Evolutionary conservation across 345 rosid genomes (phyloP).

Genomic region (Trapa incisa): DNA sequence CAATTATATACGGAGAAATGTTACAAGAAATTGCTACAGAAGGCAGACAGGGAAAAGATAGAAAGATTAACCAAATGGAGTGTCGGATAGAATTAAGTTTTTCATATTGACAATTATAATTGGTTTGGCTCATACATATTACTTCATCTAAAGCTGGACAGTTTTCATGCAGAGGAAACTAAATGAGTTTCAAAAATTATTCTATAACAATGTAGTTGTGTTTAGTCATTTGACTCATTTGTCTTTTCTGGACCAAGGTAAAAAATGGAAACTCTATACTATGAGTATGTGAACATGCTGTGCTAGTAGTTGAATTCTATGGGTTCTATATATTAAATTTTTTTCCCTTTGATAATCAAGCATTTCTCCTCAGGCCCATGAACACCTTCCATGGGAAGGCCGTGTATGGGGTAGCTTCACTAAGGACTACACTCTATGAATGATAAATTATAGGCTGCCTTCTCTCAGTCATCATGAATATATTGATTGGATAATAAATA

Average conservation of each 20-base stretch:
- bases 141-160: not conserved
- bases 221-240: not conserved
- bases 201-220: not conserved
- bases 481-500: not conserved
- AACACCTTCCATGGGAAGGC: too few relatives aligned
- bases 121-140: not conserved
- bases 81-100: not conserved
- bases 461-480: not conserved
- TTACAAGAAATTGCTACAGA: not conserved
- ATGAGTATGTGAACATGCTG: not conserved
- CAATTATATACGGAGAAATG: conserved; percentile 1
- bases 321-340: not conserved
- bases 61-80: not conserved
- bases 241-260: not conserved
- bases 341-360: too few relatives aligned
- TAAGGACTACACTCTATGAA: too few relatives aligned
- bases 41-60: not conserved
- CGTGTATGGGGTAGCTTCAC: too few relatives aligned
- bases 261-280: not conserved
- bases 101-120: not conserved
- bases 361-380: too few relatives aligned
- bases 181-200: not conserved
- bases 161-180: not conserved
- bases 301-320: not conserved
- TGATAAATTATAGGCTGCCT: too few relatives aligned